A percentile compares a stretch with the other conserved stretches of the same genome.
These are phyloP conservation scores for Microbotryum saponariae DNA, from an alignment of 1,284 basidiomycete genomes.

Conservation along the genomic window DNA sequence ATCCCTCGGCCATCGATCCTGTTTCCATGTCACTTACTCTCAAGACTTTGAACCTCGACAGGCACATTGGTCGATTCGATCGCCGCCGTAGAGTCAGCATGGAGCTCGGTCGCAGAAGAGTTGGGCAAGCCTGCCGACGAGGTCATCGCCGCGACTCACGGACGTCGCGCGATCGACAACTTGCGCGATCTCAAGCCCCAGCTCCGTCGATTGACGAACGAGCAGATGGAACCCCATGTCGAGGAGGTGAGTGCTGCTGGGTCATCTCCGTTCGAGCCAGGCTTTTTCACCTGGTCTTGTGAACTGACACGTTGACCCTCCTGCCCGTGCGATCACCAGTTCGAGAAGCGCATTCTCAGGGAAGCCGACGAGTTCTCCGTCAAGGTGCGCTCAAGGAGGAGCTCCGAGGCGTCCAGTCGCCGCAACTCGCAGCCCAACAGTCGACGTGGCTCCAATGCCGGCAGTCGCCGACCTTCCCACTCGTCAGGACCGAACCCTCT, in stretches of 20 bases:
- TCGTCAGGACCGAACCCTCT: slow-evolving; percentile 26
- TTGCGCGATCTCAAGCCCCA: slow-evolving; percentile 54
- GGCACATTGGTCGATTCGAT: slow-evolving; percentile 64
- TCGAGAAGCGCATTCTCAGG: slow-evolving; percentile 62
- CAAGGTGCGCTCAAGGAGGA: slow-evolving; percentile 28
- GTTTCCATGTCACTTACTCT: no score
- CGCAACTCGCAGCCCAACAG: slow-evolving; percentile 20
- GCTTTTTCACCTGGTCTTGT: no score
- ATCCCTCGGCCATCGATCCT: slow-evolving; percentile 2
- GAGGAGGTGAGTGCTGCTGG: slow-evolving; percentile 38
- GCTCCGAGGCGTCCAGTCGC: slow-evolving; percentile 21
- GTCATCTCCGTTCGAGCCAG: background rate
- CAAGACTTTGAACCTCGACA: background rate
- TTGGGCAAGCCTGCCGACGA: slow-evolving; percentile 35
- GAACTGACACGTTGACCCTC: no score
- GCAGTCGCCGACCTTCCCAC: slow-evolving; percentile 15
- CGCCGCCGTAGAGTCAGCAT: slow-evolving; percentile 67
- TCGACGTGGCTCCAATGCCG: slow-evolving; percentile 11
- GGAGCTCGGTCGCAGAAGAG: slow-evolving; percentile 59
- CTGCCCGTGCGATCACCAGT: slow-evolving; percentile 35
- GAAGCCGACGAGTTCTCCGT: slow-evolving; percentile 58
- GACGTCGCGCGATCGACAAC: slow-evolving; percentile 63
- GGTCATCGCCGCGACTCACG: slow-evolving; percentile 55
- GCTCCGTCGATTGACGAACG: slow-evolving; percentile 45
- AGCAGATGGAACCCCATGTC: slow-evolving; percentile 63